Conservation (phyloP, 371 early-diverging fungal species). For the Apophysomyces variabilis region DNA sequence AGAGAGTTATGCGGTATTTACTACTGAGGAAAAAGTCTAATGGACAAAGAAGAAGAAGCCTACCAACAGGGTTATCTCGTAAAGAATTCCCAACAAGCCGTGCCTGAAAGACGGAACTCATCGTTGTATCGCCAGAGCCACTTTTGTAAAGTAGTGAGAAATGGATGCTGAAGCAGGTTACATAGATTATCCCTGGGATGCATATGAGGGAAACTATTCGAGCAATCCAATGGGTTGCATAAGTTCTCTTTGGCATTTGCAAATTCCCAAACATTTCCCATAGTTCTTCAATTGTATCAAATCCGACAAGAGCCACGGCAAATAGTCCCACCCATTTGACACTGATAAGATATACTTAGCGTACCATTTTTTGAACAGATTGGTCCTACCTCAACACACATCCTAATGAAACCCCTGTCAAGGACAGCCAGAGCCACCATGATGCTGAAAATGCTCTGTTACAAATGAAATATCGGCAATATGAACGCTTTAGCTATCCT, state of each 20-base stretch:
- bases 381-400: not conserved
- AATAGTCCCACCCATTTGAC: constrained; percentile 99
- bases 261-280: constrained; percentile 92
- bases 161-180: constrained; percentile 88
- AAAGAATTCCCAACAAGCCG: constrained; percentile 84
- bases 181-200: constrained; percentile 88
- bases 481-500: too few relatives aligned
- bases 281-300: constrained; percentile 93
- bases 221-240: constrained; percentile 78
- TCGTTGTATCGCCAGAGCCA: constrained; percentile 95
- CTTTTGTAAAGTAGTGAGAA: constrained; percentile 87
- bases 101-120: constrained; percentile 98
- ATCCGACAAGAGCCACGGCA: constrained; percentile 92
- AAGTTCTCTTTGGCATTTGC: constrained; percentile 69
- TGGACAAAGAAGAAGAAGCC: not conserved
- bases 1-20: not conserved
- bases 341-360: constrained; percentile 49
- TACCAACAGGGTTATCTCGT: constrained; percentile 79
- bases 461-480: not conserved
- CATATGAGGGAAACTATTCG: constrained; percentile 83
- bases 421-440: constrained; percentile 89
- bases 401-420: constrained; percentile 79
- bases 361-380: not conserved
- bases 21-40: not conserved
- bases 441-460: constrained; percentile 74